Conservation (phyloP, 176 grass and related monocot genomes). For the Oryza coarctata region DNA sequence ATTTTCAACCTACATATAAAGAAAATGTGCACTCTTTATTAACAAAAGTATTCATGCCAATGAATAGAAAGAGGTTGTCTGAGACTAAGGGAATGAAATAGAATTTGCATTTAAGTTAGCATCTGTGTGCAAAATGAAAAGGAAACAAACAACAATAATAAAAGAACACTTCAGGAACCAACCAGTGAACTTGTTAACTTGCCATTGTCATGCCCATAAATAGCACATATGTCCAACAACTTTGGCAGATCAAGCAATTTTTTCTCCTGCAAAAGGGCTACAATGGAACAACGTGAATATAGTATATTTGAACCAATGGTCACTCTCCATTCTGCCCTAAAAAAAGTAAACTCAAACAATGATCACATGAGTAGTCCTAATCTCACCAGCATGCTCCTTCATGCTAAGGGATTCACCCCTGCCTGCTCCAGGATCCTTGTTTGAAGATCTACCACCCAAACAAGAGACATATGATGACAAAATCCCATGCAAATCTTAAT, state of each 20-base stretch:
- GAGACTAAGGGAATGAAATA: neutral
- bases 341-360: constrained; percentile 19
- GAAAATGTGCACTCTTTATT: constrained; percentile 21
- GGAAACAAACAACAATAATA: neutral
- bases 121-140: neutral
- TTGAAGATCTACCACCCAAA: constrained; percentile 73
- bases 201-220: constrained; percentile 85
- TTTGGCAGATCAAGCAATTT: constrained; percentile 90
- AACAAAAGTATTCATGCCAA: constrained; percentile 15
- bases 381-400: constrained; percentile 82
- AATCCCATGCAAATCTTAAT: constrained; percentile 5
- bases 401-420: constrained; percentile 72
- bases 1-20: constrained; percentile 74
- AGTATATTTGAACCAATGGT: constrained; percentile 11
- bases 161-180: constrained; percentile 31
- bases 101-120: constrained; percentile 3
- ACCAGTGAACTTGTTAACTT: constrained; percentile 81
- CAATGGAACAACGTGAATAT: constrained; percentile 37
- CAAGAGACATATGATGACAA: constrained; percentile 27
- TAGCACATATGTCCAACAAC: constrained; percentile 93
- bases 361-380: constrained; percentile 8
- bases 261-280: constrained; percentile 92
- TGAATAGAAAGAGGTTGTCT: constrained; percentile 25
- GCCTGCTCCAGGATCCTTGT: constrained; percentile 77
- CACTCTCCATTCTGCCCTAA: constrained; percentile 23